Percentiles rank a stretch among this genome's conserved stretches.
These are phyloP conservation scores for Globisporangium perplexum DNA, from an alignment of 352 stramenopile species.

Conservation along the genomic window DNA sequence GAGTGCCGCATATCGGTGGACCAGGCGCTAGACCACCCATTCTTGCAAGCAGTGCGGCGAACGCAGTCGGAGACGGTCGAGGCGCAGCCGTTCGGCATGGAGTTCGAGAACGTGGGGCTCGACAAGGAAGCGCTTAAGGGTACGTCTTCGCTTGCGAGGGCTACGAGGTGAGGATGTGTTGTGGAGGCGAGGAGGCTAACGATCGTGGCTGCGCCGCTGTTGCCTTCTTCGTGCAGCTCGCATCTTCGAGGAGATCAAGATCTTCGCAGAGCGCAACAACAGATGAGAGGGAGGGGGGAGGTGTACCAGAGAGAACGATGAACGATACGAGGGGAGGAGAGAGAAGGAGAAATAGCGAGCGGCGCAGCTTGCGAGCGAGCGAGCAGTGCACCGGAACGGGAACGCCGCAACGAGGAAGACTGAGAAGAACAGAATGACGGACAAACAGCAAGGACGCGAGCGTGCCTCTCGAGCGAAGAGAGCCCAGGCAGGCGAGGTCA, in stretches of 20 bases:
- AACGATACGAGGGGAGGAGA: constrained; percentile 2
- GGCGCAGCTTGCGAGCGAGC: constrained; percentile 1
- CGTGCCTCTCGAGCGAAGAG: constrained; percentile 14
- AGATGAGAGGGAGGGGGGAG: constrained; percentile 36
- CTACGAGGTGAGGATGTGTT: too few relatives aligned
- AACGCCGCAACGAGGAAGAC: background rate
- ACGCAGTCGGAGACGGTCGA: constrained; percentile 70
- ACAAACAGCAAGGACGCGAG: background rate
- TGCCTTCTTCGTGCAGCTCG: constrained; percentile 31
- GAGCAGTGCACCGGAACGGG: background rate
- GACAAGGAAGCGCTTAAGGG: constrained; percentile 85
- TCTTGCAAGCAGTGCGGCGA: constrained; percentile 74
- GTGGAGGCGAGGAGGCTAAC: too few relatives aligned
- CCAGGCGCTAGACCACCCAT: constrained; percentile 77
- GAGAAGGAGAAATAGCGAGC: background rate
- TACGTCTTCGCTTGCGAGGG: constrained; percentile 21
- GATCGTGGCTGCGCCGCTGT: background rate
- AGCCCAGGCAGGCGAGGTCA: background rate
- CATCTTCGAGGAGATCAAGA: constrained; percentile 87
- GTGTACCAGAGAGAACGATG: constrained; percentile 6
- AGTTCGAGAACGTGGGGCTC: constrained; percentile 84
- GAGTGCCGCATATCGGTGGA: constrained; percentile 83
- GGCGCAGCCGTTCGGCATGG: constrained; percentile 79
- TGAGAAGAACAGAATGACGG: background rate
- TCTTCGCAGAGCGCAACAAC: constrained; percentile 64